These are phyloP conservation scores for Cubamyces lactineus DNA, from an alignment of 768 basidiomycete species.

Conservation along the genomic window DNA sequence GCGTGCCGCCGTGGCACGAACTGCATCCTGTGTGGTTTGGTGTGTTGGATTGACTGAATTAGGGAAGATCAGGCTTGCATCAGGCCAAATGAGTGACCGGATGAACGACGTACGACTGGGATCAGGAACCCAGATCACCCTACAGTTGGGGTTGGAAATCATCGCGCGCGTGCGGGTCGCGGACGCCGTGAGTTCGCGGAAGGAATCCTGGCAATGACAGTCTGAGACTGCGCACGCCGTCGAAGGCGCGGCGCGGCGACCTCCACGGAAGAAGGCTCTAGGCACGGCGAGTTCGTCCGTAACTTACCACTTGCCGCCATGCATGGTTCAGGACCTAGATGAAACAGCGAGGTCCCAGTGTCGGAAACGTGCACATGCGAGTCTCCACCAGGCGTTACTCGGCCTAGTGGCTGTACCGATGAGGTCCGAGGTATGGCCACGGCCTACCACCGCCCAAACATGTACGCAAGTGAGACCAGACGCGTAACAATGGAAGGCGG, in stretches of 20 bases:
- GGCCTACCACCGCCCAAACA: not conserved
- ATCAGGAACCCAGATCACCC: conserved; percentile 14
- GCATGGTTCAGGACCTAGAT: not conserved
- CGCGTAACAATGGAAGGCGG: not conserved
- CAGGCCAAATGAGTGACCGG: not conserved
- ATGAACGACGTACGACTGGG: not conserved
- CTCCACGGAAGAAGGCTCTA: too few relatives aligned
- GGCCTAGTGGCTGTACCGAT: not conserved
- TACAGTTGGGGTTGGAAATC: not conserved
- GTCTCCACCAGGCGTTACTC: not conserved
- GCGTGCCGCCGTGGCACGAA: not conserved
- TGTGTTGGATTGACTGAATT: not conserved
- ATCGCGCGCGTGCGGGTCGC: too few relatives aligned
- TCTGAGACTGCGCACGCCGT: too few relatives aligned
- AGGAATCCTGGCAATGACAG: not conserved
- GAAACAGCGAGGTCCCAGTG: not conserved
- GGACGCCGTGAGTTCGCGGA: not conserved
- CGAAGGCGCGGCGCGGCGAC: too few relatives aligned
- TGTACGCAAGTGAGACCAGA: conserved; percentile 6
- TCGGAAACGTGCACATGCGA: not conserved
- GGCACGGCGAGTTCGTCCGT: too few relatives aligned
- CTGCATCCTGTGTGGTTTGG: not conserved
- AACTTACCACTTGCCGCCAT: not conserved
- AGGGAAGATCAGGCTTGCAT: not conserved
- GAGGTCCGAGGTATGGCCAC: conserved; percentile 7